These are phyloP conservation scores for Saprolegnia parasitica DNA, from an alignment of 352 stramenopile species.

Conservation along the genomic window DNA sequence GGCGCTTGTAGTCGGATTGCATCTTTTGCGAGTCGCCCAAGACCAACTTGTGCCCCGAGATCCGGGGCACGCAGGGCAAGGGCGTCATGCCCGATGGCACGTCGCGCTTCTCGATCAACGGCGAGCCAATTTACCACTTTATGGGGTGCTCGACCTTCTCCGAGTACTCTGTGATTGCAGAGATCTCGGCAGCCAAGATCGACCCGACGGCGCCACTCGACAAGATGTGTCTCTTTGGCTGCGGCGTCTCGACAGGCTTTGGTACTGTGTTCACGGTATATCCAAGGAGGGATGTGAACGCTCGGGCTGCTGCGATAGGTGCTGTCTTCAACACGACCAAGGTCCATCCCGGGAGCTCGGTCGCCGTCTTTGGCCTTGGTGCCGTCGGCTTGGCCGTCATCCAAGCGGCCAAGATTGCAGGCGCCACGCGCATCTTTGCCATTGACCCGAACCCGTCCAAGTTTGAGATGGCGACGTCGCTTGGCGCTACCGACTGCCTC, in stretches of 20 bases:
- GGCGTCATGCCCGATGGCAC: slow-evolving; percentile 59
- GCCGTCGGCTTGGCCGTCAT: slow-evolving; percentile 88
- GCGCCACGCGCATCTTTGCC: slow-evolving; percentile 28
- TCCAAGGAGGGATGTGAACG: background rate
- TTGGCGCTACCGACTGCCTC: slow-evolving; percentile 30
- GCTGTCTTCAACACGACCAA: slow-evolving; percentile 88
- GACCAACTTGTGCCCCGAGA: slow-evolving; percentile 85
- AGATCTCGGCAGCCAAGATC: slow-evolving; percentile 88
- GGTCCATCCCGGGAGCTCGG: slow-evolving; percentile 51
- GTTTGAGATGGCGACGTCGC: slow-evolving; percentile 27
- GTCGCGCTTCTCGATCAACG: slow-evolving; percentile 45
- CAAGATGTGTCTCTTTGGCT: slow-evolving; percentile 57
- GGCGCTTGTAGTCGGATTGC: slow-evolving; percentile 36
- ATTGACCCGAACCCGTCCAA: slow-evolving; percentile 30
- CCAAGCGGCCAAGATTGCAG: slow-evolving; percentile 29
- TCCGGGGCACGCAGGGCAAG: slow-evolving; percentile 73
- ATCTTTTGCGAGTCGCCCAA: slow-evolving; percentile 85
- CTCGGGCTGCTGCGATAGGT: slow-evolving; percentile 35
- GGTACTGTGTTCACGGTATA: no score
- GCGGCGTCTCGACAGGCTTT: slow-evolving; percentile 40
- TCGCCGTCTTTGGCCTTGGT: slow-evolving; percentile 89
- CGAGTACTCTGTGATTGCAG: slow-evolving; percentile 84
- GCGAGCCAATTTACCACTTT: slow-evolving; percentile 45
- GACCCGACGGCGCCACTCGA: slow-evolving; percentile 67
- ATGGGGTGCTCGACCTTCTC: slow-evolving; percentile 87